These are phyloP conservation scores for Jaapia argillacea DNA, from an alignment of 768 basidiomycete genomes.

Conservation along the genomic window DNA sequence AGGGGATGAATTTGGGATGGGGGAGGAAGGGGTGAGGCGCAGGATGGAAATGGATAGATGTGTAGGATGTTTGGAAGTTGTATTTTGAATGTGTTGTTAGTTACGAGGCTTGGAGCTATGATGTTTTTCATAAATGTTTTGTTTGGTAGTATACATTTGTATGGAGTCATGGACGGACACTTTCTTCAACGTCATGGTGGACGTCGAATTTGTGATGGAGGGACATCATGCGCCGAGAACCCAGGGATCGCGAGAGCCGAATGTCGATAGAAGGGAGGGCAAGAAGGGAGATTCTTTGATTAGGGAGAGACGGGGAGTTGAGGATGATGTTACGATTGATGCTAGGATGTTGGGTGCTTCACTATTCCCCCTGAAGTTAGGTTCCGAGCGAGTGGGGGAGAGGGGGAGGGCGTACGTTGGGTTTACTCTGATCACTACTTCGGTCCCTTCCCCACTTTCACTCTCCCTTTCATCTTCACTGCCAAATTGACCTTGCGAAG, in stretches of 20 bases:
- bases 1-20: background rate
- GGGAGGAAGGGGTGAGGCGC: background rate
- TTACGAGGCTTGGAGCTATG: background rate
- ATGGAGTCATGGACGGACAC: background rate
- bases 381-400: background rate
- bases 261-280: conserved; percentile 13
- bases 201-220: background rate
- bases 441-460: too few species aligned
- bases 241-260: background rate
- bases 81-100: background rate
- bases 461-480: too few species aligned
- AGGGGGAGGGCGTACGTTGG: background rate
- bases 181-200: background rate
- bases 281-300: conserved; percentile 21
- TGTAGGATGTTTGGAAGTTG: background rate
- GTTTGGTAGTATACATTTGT: background rate
- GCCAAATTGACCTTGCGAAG: conserved; percentile 23
- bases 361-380: conserved; percentile 6
- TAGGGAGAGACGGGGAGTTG: conserved; percentile 12
- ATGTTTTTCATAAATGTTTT: background rate
- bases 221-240: background rate
- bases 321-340: conserved; percentile 8
- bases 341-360: conserved; percentile 21
- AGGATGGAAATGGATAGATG: background rate
- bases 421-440: too few species aligned